phyloP scores from a whole-genome alignment of 202 grass and related monocot genomes.

The Tripidium arundinaceum region DNA sequence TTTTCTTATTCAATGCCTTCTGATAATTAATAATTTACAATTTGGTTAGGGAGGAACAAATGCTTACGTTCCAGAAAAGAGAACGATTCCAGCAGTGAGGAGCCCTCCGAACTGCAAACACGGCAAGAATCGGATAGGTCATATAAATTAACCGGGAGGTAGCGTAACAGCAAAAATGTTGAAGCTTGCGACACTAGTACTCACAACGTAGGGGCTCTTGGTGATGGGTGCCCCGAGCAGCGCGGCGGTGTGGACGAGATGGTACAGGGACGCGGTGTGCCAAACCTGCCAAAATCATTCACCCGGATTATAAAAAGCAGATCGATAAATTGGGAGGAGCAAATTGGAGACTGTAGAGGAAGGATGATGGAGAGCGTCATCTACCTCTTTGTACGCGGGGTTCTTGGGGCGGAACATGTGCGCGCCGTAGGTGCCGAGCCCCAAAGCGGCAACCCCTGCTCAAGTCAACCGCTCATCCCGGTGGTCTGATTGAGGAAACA shows the following conservation, averaged over 20 bases:
- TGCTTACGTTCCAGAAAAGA: conserved; percentile 97
- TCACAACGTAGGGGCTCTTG: conserved; percentile 67
- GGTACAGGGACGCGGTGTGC: conserved; percentile 88
- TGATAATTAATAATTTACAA: background rate
- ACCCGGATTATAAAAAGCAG: conserved; percentile 7
- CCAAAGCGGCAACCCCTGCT: conserved; percentile 75
- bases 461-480: conserved; percentile 1
- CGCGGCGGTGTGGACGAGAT: conserved; percentile 87
- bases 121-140: background rate
- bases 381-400: conserved; percentile 68
- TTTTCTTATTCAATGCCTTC: background rate
- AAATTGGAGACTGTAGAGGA: background rate
- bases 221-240: conserved; percentile 80
- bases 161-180: background rate
- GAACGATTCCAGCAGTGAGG: conserved; percentile 73
- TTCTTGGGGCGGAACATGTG: conserved; percentile 77
- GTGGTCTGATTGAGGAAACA: background rate
- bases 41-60: background rate
- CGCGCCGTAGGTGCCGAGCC: conserved; percentile 79
- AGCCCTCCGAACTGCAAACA: conserved; percentile 82
- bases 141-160: background rate
- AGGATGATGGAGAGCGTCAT: background rate
- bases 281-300: conserved; percentile 44
- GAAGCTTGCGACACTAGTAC: background rate
- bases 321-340: background rate